Conservation (phyloP, 257 asterid species). For the Solanum acaule region DNA sequence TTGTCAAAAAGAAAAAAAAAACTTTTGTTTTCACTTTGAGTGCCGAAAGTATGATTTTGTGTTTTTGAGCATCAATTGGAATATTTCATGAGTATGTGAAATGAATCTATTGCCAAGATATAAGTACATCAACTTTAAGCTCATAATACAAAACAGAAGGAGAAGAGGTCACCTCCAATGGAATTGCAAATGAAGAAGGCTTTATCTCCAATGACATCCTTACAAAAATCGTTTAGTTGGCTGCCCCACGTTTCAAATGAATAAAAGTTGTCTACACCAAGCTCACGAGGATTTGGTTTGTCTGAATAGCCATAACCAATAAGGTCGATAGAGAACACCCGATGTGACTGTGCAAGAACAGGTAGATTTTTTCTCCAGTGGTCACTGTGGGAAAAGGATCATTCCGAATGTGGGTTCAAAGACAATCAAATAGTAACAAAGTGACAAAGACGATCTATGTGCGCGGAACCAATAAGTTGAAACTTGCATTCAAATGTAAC, state of each 20-base stretch:
- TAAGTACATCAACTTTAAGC: neutral
- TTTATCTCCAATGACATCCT: conserved; percentile 47
- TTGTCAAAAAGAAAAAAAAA: no score
- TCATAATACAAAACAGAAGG: neutral
- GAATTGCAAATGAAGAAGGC: conserved; percentile 91
- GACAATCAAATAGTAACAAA: neutral
- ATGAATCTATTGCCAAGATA: neutral
- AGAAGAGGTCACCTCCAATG: conserved; percentile 65
- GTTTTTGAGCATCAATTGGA: neutral
- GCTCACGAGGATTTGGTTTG: conserved; percentile 74
- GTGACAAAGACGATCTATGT: neutral
- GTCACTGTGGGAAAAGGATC: conserved; percentile 45
- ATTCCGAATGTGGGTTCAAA: neutral
- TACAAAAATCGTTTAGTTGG: conserved; percentile 86
- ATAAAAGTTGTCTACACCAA: conserved; percentile 45
- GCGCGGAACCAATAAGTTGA: neutral
- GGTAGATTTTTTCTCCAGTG: conserved; percentile 95
- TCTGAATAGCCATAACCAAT: conserved; percentile 97
- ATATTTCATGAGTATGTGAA: neutral
- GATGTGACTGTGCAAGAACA: conserved; percentile 69
- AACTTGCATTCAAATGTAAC: neutral
- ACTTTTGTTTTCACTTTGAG: no score
- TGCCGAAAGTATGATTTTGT: no score
- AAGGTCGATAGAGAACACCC: conserved; percentile 89
- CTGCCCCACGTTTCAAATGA: conserved; percentile 94